A percentile compares a stretch with the other conserved stretches of the same genome.
Evolutionary conservation across 2,329 filamentous ascomycete genomes (phyloP).

Genomic region (Trichoderma endophyticum): DNA sequence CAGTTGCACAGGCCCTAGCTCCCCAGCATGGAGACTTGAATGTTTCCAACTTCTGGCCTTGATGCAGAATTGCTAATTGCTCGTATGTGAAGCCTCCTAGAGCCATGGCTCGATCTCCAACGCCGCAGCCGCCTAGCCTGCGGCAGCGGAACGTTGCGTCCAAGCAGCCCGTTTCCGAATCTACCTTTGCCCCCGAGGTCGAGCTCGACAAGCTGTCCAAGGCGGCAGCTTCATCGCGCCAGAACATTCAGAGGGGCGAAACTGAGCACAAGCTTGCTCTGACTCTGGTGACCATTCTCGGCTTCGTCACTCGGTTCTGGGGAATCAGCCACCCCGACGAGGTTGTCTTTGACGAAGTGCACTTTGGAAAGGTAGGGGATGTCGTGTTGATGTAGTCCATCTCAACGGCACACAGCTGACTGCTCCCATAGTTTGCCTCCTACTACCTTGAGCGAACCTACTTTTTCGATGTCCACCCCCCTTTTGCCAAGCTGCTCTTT

Average conservation of each 20-base stretch:
- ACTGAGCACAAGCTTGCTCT: constrained; percentile 83
- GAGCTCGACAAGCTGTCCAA: constrained; percentile 52
- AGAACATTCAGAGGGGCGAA: constrained; percentile 52
- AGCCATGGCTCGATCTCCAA: constrained; percentile 47
- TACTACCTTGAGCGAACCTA: constrained; percentile 94
- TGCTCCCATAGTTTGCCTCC: constrained; percentile 57
- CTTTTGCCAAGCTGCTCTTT: constrained; percentile 96
- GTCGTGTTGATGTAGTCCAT: neutral
- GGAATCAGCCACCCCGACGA: constrained; percentile 93
- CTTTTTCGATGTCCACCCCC: constrained; percentile 99
- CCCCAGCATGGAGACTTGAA: neutral
- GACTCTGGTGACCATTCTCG: constrained; percentile 71
- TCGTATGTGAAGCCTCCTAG: constrained; percentile 7
- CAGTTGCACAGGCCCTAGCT: neutral
- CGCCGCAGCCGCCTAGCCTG: constrained; percentile 49
- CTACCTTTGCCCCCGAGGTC: constrained; percentile 38
- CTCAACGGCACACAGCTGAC: neutral
- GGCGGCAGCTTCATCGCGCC: constrained; percentile 29
- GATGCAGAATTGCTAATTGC: neutral
- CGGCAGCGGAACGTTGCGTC: constrained; percentile 56
- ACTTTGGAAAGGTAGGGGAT: constrained; percentile 88
- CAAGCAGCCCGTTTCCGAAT: constrained; percentile 45
- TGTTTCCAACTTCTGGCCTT: neutral
- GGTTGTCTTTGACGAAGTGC: constrained; percentile 98
- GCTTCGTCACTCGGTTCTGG: constrained; percentile 92